A percentile compares a stretch with the other conserved stretches of the same genome.
Conservation (phyloP, 1,284 basidiomycete species). For the Phellopilus nigrolimitatus region DNA sequence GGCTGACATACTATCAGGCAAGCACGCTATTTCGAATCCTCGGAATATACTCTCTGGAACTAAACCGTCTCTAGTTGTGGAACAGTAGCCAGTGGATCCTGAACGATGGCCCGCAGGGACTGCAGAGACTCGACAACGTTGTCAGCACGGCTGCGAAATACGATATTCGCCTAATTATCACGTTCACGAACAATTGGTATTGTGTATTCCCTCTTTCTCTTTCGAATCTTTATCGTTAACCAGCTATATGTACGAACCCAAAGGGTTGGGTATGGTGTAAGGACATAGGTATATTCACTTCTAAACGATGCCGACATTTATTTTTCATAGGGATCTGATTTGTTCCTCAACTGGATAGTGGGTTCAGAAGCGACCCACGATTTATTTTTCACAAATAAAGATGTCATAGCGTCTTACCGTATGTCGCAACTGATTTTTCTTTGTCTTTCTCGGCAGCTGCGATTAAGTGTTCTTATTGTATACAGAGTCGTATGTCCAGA, state of each 20-base stretch:
- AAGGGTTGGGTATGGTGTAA: constrained; percentile 34
- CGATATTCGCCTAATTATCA: constrained; percentile 53
- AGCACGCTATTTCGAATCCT: background rate
- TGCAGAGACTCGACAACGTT: constrained; percentile 64
- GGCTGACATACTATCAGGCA: constrained; percentile 46
- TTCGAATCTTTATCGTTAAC: background rate
- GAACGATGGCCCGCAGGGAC: constrained; percentile 60
- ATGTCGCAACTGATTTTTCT: constrained; percentile 19
- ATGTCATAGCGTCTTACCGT: constrained; percentile 49
- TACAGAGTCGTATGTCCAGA: constrained; percentile 47
- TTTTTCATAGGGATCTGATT: constrained; percentile 33
- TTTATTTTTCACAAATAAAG: constrained; percentile 46
- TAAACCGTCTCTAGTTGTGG: constrained; percentile 40
- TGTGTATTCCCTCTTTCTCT: constrained; percentile 6
- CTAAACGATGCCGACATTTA: background rate
- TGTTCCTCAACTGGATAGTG: constrained; percentile 50
- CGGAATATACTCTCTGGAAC: background rate
- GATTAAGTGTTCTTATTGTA: no score
- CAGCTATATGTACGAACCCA: background rate
- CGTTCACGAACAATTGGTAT: constrained; percentile 70
- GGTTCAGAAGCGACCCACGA: constrained; percentile 42
- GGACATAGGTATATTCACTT: constrained; percentile 1
- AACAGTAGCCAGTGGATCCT: constrained; percentile 44
- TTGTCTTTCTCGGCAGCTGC: background rate
- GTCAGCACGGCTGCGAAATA: constrained; percentile 53